Evolutionary conservation across 2,329 filamentous ascomycete genomes (phyloP).

Genomic region (Diplodia scrobiculata): DNA sequence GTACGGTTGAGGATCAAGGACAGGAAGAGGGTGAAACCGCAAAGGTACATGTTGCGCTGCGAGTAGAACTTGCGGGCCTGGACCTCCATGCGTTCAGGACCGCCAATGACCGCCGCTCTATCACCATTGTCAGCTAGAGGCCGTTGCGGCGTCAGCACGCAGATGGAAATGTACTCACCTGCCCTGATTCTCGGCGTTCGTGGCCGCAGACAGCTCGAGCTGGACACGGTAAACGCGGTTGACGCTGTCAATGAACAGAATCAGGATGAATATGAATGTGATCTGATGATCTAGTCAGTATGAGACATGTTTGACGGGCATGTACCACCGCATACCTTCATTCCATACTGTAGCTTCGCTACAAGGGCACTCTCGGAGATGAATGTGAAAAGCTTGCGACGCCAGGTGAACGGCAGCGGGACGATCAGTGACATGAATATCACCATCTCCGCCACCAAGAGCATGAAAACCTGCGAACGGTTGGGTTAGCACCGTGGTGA

Average conservation of each 20-base stretch:
- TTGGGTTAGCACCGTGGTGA: background rate
- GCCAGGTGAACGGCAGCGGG: slow-evolving; percentile 83
- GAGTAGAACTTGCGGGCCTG: slow-evolving; percentile 99
- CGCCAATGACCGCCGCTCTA: slow-evolving; percentile 70
- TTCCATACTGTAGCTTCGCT: slow-evolving; percentile 92
- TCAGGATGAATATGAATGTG: slow-evolving; percentile 97
- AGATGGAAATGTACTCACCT: slow-evolving; percentile 50
- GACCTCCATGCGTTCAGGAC: slow-evolving; percentile 94
- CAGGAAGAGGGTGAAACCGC: slow-evolving; percentile 98
- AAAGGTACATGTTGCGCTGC: slow-evolving; percentile 99
- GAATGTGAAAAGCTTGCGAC: slow-evolving; percentile 90
- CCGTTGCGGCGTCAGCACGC: background rate
- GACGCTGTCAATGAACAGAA: slow-evolving; percentile 96
- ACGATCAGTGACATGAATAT: slow-evolving; percentile 79
- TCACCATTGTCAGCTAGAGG: slow-evolving; percentile 11
- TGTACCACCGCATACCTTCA: slow-evolving; percentile 64
- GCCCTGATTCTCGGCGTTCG: slow-evolving; percentile 60
- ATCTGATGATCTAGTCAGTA: slow-evolving; percentile 57
- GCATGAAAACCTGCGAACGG: slow-evolving; percentile 69
- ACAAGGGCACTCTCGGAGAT: slow-evolving; percentile 84
- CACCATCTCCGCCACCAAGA: slow-evolving; percentile 80
- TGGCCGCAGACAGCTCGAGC: slow-evolving; percentile 74
- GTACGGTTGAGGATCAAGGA: slow-evolving; percentile 98
- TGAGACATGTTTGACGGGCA: background rate
- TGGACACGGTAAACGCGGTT: slow-evolving; percentile 96